A percentile compares a stretch with the other conserved stretches of the same genome.
Evolutionary conservation across 176 grass and related monocot genomes (phyloP).

Genomic region (Carex scoparia): DNA sequence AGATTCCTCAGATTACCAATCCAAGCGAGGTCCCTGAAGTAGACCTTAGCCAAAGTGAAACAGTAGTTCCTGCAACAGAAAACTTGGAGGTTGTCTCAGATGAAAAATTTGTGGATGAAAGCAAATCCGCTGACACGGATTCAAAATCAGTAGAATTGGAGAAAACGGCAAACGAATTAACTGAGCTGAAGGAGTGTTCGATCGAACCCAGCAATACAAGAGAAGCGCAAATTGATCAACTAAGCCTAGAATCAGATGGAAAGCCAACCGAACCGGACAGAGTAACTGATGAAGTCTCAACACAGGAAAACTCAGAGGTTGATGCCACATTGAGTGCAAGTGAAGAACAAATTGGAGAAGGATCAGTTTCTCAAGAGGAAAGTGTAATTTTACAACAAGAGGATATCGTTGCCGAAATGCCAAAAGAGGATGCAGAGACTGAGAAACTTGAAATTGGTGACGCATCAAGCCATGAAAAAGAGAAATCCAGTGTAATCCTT

Average conservation of each 20-base stretch:
- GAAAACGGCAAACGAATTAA: not conserved
- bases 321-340: not conserved
- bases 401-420: not conserved
- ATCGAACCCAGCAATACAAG: not conserved
- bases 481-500: not conserved
- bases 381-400: not conserved
- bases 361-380: not conserved
- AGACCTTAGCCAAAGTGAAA: not conserved
- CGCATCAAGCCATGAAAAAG: not conserved
- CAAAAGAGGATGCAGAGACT: not conserved
- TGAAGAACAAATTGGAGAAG: not conserved
- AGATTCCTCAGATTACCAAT: slow-evolving; percentile 8
- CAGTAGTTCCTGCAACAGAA: not conserved
- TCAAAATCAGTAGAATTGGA: not conserved
- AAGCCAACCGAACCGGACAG: not conserved
- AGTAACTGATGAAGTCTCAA: not conserved
- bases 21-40: slow-evolving; percentile 4
- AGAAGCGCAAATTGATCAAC: not conserved
- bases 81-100: not conserved
- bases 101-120: slow-evolving; percentile 5
- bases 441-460: slow-evolving; percentile 4
- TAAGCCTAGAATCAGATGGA: not conserved
- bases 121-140: not conserved
- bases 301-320: not conserved
- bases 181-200: not conserved